A percentile compares a stretch with the other conserved stretches of the same genome.
Evolutionary conservation across 2,329 filamentous ascomycete species (phyloP).

Genomic region (Xylariaceae sp.): DNA sequence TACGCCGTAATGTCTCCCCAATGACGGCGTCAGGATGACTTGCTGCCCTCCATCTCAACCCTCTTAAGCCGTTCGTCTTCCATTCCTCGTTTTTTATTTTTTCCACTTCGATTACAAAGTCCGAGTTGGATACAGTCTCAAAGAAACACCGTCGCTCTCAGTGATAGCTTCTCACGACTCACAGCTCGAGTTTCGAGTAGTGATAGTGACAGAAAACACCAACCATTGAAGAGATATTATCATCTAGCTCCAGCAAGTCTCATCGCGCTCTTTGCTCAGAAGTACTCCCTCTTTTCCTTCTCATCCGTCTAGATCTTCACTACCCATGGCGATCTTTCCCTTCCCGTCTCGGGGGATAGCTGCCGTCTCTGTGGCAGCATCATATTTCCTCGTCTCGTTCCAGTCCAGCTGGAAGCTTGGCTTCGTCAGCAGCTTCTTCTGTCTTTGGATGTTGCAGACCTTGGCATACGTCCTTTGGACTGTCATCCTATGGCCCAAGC

Average conservation of each 20-base stretch:
- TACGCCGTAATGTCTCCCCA: too few species aligned
- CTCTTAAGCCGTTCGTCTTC: too few species aligned
- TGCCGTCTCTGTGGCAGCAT: slow-evolving; percentile 28
- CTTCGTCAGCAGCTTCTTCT: slow-evolving; percentile 34
- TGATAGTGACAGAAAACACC: too few species aligned
- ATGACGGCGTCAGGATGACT: too few species aligned
- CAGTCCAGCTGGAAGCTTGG: slow-evolving; percentile 27
- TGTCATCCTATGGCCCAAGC: slow-evolving; percentile 44
- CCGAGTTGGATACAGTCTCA: too few species aligned
- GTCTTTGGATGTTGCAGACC: slow-evolving; percentile 35
- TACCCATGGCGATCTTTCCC: slow-evolving; percentile 21
- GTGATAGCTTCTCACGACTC: too few species aligned
- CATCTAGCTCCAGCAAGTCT: neutral
- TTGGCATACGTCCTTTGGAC: slow-evolving; percentile 37
- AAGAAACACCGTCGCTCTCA: too few species aligned
- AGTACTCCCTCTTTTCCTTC: neutral
- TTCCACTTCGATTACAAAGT: too few species aligned
- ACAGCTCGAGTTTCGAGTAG: too few species aligned
- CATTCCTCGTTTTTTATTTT: too few species aligned
- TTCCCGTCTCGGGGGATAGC: slow-evolving; percentile 30
- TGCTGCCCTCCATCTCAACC: too few species aligned
- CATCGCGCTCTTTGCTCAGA: neutral
- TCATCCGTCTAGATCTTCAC: neutral
- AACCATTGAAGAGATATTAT: neutral
- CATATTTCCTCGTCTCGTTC: slow-evolving; percentile 31